Base-by-base conservation (phyloP, 163 green algal genomes). In the Chlorella variabilis region DNA sequence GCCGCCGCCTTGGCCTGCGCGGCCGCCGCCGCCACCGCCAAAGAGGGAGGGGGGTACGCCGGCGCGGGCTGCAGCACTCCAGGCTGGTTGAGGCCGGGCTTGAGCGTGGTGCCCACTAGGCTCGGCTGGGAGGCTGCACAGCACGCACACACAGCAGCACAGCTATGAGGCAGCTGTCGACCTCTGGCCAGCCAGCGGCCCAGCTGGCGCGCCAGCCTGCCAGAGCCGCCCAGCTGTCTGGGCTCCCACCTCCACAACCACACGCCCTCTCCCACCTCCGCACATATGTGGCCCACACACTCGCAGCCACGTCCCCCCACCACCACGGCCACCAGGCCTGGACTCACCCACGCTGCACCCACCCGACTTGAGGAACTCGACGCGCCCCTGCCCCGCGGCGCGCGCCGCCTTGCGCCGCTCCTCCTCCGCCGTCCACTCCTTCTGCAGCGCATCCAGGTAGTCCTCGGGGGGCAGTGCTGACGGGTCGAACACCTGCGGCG, bases 401-500 rank as follows among this genome's bases (percentile, higher is more conserved):
- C 80, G 70, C 49, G 73, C 51, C 49, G 70, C 71, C 58, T 75
- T 67, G 21, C 74, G 59, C 36, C 78, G 78, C 79, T 85, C 63
- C 65, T 84, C 83, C 68, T 87, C 83, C 17, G 54, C 78, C 7
- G 69, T 42, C 58, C 58, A 83, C 38, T 74, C 77, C 45, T 45
- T 54, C 27, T 69, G 29, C 27, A 86, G 78, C 3, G 67, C 49
- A 1, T 87, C 78, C 5, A 91, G 58, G 69, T 68, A 87, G 68
- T 92, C 88, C 54, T 92, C 83, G 25, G 75, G 42, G 15, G 78
- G 86, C 21, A 91, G 67, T 3, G 49, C 29, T 17, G 62, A 58
- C 20, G 86, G 86, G 59, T 91, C 84, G 51, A 80, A 89, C 21
- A 89, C 80, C 31, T 88, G 82, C 18, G 29, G 62, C 3, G 36